These are phyloP conservation scores for Aspergillus sclerotialis DNA, from an alignment of 2,329 filamentous ascomycete genomes.

Conservation along the genomic window DNA sequence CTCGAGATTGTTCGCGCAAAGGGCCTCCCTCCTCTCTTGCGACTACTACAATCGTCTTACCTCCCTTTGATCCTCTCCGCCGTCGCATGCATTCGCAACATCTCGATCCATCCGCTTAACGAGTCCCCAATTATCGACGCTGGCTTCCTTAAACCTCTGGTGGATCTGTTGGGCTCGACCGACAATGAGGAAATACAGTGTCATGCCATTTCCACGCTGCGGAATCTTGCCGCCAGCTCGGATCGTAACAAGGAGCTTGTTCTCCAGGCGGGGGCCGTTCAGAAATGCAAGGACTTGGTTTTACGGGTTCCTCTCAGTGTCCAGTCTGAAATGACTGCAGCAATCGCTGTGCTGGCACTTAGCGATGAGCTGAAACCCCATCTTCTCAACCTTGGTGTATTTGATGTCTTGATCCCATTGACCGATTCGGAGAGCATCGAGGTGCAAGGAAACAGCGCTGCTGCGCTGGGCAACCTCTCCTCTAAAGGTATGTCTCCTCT, in stretches of 20 bases:
- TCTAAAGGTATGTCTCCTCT: conserved; percentile 68
- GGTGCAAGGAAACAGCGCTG: conserved; percentile 96
- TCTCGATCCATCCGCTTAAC: conserved; percentile 95
- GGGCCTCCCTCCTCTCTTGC: conserved; percentile 76
- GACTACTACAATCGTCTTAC: conserved; percentile 89
- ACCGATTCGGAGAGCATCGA: conserved; percentile 95
- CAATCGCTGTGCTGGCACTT: conserved; percentile 89
- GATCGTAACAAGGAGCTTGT: conserved; percentile 98
- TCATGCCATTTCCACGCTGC: conserved; percentile 92
- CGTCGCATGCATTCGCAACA: conserved; percentile 96
- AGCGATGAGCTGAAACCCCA: conserved; percentile 94
- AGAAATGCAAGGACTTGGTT: conserved; percentile 97
- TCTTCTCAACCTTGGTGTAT: conserved; percentile 83
- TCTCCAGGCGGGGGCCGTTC: conserved; percentile 88
- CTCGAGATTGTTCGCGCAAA: conserved; percentile 90
- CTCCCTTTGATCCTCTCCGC: conserved; percentile 92
- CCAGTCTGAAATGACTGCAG: conserved; percentile 99
- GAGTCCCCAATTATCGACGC: conserved; percentile 98
- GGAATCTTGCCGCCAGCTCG: conserved; percentile 92
- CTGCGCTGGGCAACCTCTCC: conserved; percentile 88
- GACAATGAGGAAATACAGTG: conserved; percentile 99
- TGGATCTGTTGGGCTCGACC: conserved; percentile 87
- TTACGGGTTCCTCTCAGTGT: conserved; percentile 88
- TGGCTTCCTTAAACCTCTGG: conserved; percentile 86
- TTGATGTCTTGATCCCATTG: conserved; percentile 90